Percentiles rank a stretch among this genome's conserved stretches.
Conservation (phyloP, 805 yeast species). For the Candida quercuum region DNA sequence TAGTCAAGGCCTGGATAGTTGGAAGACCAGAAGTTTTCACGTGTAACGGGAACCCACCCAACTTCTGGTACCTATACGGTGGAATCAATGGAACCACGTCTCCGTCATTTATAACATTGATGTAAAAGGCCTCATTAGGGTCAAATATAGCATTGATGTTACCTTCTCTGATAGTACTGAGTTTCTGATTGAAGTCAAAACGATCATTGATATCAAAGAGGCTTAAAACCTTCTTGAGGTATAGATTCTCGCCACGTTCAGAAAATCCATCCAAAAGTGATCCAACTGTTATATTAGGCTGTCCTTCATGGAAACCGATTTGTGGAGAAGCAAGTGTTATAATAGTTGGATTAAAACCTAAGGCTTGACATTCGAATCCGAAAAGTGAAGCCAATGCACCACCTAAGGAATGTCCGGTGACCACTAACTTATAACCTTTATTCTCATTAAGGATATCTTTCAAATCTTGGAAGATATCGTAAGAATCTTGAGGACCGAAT, state of each 20-base stretch:
- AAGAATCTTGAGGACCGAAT: too few species aligned
- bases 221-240: too few species aligned
- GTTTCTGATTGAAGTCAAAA: not conserved
- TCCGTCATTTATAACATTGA: not conserved
- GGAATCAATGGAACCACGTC: slow-evolving; percentile 1
- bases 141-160: not conserved
- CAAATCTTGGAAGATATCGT: slow-evolving; percentile 28
- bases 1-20: too few species aligned
- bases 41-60: not conserved
- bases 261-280: too few species aligned
- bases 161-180: slow-evolving; percentile 47
- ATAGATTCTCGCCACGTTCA: not conserved
- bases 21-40: not conserved
- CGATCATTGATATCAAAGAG: too few species aligned
- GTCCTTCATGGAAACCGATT: not conserved
- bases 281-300: too few species aligned
- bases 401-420: slow-evolving; percentile 69
- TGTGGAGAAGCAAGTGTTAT: slow-evolving; percentile 31
- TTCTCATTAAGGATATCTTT: slow-evolving; percentile 27
- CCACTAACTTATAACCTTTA: slow-evolving; percentile 43
- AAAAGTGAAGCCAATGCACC: slow-evolving; percentile 59
- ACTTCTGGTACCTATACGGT: not conserved
- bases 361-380: slow-evolving; percentile 50
- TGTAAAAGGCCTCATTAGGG: not conserved
- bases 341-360: slow-evolving; percentile 47